These are phyloP conservation scores for Penicillium sp. DNA, from an alignment of 2,329 filamentous ascomycete genomes.

Conservation along the genomic window DNA sequence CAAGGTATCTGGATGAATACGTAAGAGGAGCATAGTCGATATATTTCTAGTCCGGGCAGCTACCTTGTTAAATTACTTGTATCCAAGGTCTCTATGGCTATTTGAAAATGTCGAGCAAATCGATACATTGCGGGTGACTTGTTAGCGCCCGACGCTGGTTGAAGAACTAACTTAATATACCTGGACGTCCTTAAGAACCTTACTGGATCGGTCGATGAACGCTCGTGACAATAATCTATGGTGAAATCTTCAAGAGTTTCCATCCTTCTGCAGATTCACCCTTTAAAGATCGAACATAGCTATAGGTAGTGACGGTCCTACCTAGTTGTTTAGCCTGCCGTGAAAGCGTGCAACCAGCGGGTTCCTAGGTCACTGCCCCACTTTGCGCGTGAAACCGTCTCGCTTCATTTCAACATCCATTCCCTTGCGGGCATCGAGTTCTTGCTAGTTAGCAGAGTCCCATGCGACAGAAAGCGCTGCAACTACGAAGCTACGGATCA, in stretches of 20 bases:
- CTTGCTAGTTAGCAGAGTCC: background rate
- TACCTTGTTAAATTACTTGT: no score
- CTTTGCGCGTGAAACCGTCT: constrained; percentile 17
- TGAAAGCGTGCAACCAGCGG: background rate
- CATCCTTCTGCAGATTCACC: no score
- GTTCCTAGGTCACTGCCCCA: constrained; percentile 21
- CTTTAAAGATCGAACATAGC: background rate
- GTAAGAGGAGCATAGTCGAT: no score
- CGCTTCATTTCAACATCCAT: constrained; percentile 4
- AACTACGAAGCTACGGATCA: background rate
- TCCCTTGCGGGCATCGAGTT: background rate
- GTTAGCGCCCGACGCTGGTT: background rate
- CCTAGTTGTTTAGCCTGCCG: background rate
- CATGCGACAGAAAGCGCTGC: background rate
- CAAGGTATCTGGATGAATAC: no score
- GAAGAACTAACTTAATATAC: background rate
- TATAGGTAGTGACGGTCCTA: background rate
- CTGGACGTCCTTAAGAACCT: no score
- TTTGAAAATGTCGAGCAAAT: no score
- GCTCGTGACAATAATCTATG: background rate
- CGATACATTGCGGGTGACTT: background rate
- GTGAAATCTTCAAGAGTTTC: background rate
- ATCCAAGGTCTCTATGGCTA: no score
- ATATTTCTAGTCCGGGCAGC: no score
- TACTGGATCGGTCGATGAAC: background rate